These are phyloP conservation scores for Jimgerdemannia lactiflua DNA, from an alignment of 192 early-diverging fungal species.

Conservation along the genomic window DNA sequence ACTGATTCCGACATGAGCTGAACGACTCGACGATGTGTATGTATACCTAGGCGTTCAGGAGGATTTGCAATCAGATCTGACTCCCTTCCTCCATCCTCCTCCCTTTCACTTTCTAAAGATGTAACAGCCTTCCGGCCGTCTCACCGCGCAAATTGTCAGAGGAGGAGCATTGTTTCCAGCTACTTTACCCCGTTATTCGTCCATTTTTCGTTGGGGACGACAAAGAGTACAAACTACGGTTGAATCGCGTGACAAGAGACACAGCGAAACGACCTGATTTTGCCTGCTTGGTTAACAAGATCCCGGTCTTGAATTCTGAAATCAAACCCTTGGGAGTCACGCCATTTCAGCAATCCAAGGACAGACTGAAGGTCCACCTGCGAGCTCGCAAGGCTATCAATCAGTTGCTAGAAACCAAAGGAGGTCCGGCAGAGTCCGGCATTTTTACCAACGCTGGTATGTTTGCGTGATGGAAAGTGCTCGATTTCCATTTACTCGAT, in stretches of 20 bases:
- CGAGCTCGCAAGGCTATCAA: constrained; percentile 18
- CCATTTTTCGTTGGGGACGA: constrained; percentile 9
- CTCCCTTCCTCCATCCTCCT: background rate
- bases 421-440: too few relatives aligned
- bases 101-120: constrained; percentile 8
- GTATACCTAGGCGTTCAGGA: background rate
- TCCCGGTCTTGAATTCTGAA: constrained; percentile 13
- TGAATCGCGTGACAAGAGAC: constrained; percentile 2
- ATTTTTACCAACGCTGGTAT: constrained; percentile 11
- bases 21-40: too few relatives aligned
- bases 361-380: constrained; percentile 12
- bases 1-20: too few relatives aligned
- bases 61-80: background rate
- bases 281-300: constrained; percentile 10
- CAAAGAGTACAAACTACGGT: constrained; percentile 6
- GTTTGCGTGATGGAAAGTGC: background rate
- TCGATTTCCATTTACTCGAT: too few relatives aligned
- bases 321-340: constrained; percentile 11
- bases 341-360: constrained; percentile 4
- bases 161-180: constrained; percentile 1
- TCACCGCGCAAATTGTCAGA: constrained; percentile 4
- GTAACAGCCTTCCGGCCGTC: background rate
- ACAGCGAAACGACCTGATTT: constrained; percentile 10
- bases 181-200: constrained; percentile 10
- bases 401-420: constrained; percentile 3